Conservation (phyloP, 345 rosid genomes). For the Turnera subulata region DNA sequence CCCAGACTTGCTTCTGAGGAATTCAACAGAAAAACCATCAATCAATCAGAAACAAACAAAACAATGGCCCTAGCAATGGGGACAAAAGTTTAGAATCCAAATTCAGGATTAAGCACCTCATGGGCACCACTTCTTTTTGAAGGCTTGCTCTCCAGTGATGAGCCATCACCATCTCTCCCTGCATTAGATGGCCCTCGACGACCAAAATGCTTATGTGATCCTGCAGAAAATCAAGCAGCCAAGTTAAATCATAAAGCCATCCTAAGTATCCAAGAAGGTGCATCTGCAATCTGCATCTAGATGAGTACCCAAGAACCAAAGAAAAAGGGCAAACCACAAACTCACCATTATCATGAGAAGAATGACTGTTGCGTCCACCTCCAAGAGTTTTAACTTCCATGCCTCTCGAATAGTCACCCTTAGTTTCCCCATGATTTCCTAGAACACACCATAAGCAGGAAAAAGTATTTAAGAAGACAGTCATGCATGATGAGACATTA, state of each 20-base stretch:
- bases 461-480: not conserved
- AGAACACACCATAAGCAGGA: conserved; percentile 7
- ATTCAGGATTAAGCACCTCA: conserved; percentile 44
- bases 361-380: conserved; percentile 25
- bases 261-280: not conserved
- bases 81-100: conserved; percentile 8
- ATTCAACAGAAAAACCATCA: conserved; percentile 17
- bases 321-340: not conserved
- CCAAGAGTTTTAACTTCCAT: conserved; percentile 30
- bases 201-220: conserved; percentile 38
- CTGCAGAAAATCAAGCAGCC: conserved; percentile 26
- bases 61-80: not conserved
- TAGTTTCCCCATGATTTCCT: conserved; percentile 31
- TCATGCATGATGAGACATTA: not conserved
- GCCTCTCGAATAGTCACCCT: conserved; percentile 26
- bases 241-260: not conserved
- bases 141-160: conserved; percentile 38
- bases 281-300: not conserved
- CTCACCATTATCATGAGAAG: conserved; percentile 43
- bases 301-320: not conserved
- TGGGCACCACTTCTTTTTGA: conserved; percentile 50
- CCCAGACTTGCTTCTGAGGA: conserved; percentile 80
- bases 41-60: conserved; percentile 3
- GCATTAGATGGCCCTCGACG: conserved; percentile 34
- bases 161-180: conserved; percentile 39